Conservation (phyloP, 805 yeast genomes). For the Candida andamanensis region DNA sequence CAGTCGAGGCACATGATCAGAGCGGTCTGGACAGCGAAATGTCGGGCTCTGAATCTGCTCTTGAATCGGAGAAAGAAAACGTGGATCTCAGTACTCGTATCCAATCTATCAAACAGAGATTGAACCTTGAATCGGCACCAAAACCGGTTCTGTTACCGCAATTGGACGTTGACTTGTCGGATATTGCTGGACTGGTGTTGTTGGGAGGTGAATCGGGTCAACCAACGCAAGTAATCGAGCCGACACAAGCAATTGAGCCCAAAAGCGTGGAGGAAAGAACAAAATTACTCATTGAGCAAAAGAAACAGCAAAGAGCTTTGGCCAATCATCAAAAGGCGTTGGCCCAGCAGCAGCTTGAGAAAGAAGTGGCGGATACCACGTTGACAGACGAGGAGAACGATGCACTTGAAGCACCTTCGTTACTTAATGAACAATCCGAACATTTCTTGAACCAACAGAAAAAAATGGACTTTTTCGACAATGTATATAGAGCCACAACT, state of each 20-base stretch:
- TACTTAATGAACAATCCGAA: constrained; percentile 28
- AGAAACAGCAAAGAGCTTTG: constrained; percentile 16
- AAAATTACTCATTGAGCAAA: constrained; percentile 16
- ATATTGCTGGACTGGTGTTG: constrained; percentile 1
- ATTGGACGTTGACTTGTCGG: constrained; percentile 13
- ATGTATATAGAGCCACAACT: background rate
- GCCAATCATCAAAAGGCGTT: constrained; percentile 7
- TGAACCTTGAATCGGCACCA: no score
- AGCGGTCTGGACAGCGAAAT: background rate
- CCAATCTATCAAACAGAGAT: no score
- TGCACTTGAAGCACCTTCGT: constrained; percentile 13
- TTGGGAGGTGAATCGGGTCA: background rate
- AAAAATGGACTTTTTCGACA: constrained; percentile 17
- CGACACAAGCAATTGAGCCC: background rate
- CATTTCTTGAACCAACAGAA: constrained; percentile 31
- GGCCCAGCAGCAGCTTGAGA: constrained; percentile 21
- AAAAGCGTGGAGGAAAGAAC: constrained; percentile 11
- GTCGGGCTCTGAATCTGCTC: background rate
- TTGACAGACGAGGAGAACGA: constrained; percentile 40
- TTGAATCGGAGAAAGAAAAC: constrained; percentile 14
- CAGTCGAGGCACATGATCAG: background rate
- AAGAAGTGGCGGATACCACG: constrained; percentile 27
- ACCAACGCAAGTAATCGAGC: background rate
- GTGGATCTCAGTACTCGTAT: no score
- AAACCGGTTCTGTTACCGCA: constrained; percentile 27